These are phyloP conservation scores for Nakazawaea siamensis DNA, from an alignment of 805 yeast species.

Conservation along the genomic window DNA sequence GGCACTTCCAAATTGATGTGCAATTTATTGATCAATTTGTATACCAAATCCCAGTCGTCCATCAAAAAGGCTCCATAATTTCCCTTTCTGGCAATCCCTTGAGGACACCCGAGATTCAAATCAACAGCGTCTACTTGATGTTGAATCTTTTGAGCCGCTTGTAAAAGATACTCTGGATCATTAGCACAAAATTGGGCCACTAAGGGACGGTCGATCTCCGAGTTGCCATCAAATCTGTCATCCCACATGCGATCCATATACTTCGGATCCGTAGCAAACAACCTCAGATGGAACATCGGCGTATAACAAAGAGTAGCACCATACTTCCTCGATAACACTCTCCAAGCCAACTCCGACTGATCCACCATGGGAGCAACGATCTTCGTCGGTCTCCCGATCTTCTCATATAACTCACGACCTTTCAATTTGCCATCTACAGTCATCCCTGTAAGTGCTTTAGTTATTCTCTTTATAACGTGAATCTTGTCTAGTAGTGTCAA, in stretches of 20 bases:
- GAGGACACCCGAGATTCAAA: slow-evolving; percentile 95
- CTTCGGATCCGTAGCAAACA: slow-evolving; percentile 78
- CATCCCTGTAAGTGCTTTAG: too few species aligned
- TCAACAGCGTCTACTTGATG: slow-evolving; percentile 93
- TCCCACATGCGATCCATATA: slow-evolving; percentile 74
- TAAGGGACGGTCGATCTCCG: slow-evolving; percentile 67
- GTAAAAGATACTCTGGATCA: slow-evolving; percentile 74
- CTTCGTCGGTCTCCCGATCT: slow-evolving; percentile 67
- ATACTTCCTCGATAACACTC: slow-evolving; percentile 72
- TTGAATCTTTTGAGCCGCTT: slow-evolving; percentile 76
- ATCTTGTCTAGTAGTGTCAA: neutral
- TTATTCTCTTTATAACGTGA: slow-evolving; percentile 1
- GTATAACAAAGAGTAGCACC: slow-evolving; percentile 95
- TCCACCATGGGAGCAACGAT: slow-evolving; percentile 99
- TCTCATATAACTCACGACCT: slow-evolving; percentile 66
- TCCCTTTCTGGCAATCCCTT: slow-evolving; percentile 93
- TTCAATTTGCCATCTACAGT: slow-evolving; percentile 25
- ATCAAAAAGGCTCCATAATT: slow-evolving; percentile 91
- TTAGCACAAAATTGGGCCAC: slow-evolving; percentile 96
- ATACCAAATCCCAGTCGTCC: slow-evolving; percentile 92
- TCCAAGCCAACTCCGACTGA: slow-evolving; percentile 93
- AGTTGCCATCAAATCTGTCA: slow-evolving; percentile 62
- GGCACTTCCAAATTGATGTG: slow-evolving; percentile 75
- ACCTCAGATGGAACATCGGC: slow-evolving; percentile 92
- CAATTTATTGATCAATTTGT: slow-evolving; percentile 59